phyloP scores from a whole-genome alignment of 1,139 yeast genomes.

The Yamadazyma oceani region DNA sequence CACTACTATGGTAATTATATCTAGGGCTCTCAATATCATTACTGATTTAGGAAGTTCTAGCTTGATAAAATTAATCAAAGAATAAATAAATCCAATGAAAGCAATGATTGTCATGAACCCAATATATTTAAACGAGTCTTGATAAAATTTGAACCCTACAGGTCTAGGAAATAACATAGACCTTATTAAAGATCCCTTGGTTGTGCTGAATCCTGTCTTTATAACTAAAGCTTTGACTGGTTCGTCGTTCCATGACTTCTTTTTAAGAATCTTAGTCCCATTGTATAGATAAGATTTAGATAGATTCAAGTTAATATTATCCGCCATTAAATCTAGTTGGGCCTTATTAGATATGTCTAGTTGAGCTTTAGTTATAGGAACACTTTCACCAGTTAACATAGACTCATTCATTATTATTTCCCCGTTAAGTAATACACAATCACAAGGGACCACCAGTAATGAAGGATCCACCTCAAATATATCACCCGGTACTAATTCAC shows the following conservation, averaged over 20 bases:
- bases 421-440: constrained; percentile 81
- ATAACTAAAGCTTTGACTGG: constrained; percentile 87
- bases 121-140: constrained; percentile 91
- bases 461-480: constrained; percentile 90
- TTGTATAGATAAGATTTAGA: constrained; percentile 77
- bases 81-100: constrained; percentile 74
- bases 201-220: constrained; percentile 90
- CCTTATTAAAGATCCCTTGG: constrained; percentile 92
- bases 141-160: constrained; percentile 86
- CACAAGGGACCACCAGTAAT: constrained; percentile 75
- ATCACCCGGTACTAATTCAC: constrained; percentile 95
- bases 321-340: constrained; percentile 55
- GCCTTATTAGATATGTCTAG: constrained; percentile 32
- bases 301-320: constrained; percentile 63
- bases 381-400: constrained; percentile 97
- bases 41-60: constrained; percentile 67
- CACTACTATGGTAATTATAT: constrained; percentile 91
- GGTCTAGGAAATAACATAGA: constrained; percentile 98
- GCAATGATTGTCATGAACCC: constrained; percentile 94
- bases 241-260: constrained; percentile 62
- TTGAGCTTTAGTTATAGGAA: constrained; percentile 79
- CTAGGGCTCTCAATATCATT: constrained; percentile 86
- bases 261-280: constrained; percentile 87
- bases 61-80: constrained; percentile 78
- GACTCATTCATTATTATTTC: constrained; percentile 94